Base-by-base conservation (phyloP, 1,284 basidiomycete genomes). In the Cutaneotrichosporon daszewskae region DNA sequence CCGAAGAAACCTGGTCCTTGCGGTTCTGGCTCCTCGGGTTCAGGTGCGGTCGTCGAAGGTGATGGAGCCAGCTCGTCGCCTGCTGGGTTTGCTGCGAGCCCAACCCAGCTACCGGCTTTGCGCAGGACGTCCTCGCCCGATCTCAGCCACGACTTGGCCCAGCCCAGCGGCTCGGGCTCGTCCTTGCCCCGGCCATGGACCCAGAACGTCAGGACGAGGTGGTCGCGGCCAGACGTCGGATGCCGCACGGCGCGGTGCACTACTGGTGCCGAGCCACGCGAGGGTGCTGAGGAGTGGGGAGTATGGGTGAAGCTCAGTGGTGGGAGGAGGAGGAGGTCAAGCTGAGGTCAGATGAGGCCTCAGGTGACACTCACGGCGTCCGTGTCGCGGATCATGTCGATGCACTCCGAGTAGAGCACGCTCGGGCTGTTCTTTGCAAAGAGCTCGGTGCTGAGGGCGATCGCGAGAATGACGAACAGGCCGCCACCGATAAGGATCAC, bases 341-440 rank as follows among this genome's bases (percentile, higher is more conserved):
- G 62, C 69, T 69, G 53, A 3, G 19, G 28, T 32, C 18, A 40
- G 50, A 20, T 19, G 19, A 20, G 26, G 16, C 4, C n/a, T 8
- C n/a, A 6, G 10, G 22, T 17, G 3, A 4, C 5, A 59, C 69
- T 47, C 49, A 88, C 87, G 67, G 76, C 77, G 33, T 79, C 71
- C 20, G 86, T 90, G 8, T 77, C 74, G 57, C 84, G 81, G 51
- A 95, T 86, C 45, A 81, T 78, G 49, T 90, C 83, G 65, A 89
- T 90, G 12, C 88, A 87, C 53, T 89, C 81, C 31, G 80, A 80
- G 64, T 90, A 91, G 39, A 95, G 74, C 23, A 91, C 87, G 2
- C 87, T 89, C 2, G 90, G 87, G 23, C 88, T 92, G 71, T 95
- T 96, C 62, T 79, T 83, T 13, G 89, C 90, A 69, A 94, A 92